These are phyloP conservation scores for Psidium guajava DNA, from an alignment of 345 rosid species.

Conservation along the genomic window DNA sequence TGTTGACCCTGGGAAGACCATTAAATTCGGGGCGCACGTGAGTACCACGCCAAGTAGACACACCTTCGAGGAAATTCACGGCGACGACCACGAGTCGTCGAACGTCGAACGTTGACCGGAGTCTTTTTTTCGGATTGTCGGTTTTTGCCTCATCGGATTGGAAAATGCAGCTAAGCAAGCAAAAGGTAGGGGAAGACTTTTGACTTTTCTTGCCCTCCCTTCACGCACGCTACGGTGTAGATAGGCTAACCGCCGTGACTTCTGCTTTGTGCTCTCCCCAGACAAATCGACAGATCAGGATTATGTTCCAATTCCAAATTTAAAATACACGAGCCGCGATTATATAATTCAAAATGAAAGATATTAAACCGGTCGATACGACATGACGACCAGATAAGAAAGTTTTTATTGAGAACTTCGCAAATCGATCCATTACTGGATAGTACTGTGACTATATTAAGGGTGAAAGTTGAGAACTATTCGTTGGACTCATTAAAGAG, in stretches of 20 bases:
- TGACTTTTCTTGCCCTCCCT: neutral
- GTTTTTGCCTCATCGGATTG: neutral
- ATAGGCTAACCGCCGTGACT: neutral
- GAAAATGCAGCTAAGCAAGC: neutral
- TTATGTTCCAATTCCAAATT: neutral
- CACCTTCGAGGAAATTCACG: neutral
- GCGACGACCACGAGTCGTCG: too few relatives aligned
- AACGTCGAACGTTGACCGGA: neutral
- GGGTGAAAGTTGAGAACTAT: neutral
- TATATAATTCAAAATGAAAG: neutral
- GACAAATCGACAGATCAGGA: neutral
- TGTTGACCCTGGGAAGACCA: neutral
- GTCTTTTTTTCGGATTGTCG: neutral
- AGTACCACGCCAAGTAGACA: too few relatives aligned
- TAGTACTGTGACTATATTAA: neutral
- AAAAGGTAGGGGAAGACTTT: neutral
- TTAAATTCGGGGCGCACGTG: neutral
- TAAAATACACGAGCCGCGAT: neutral
- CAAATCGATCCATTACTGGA: neutral
- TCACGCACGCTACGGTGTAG: neutral
- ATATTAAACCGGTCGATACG: neutral
- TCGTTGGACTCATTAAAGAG: rapidly evolving
- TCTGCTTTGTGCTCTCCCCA: too few relatives aligned
- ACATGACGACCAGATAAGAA: neutral
- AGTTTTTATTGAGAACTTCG: neutral